Percentiles rank a stretch among this genome's conserved stretches.
phyloP scores from a whole-genome alignment of 2,329 filamentous ascomycete genomes.

The Aspergillus carbonarius region DNA sequence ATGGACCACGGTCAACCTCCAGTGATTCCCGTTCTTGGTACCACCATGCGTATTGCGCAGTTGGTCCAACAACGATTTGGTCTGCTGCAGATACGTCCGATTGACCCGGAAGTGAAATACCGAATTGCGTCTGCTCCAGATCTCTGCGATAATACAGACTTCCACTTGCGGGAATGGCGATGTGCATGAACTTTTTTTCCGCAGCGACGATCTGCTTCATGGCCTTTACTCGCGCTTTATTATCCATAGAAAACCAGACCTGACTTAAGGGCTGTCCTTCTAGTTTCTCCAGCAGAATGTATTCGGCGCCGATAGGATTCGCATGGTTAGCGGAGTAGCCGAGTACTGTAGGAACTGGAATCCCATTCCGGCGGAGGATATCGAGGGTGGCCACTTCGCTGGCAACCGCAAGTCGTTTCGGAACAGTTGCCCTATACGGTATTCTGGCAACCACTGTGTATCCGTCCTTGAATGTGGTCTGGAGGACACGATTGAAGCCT shows the following conservation, averaged over 20 bases:
- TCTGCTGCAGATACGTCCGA: constrained; percentile 5
- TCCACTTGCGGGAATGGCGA: constrained; percentile 26
- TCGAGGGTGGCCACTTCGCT: constrained; percentile 42
- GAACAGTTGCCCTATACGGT: constrained; percentile 33
- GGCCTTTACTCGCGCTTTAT: constrained; percentile 21
- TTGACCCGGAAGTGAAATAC: background rate
- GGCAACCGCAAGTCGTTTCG: constrained; percentile 31
- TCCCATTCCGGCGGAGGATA: constrained; percentile 29
- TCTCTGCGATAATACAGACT: constrained; percentile 29
- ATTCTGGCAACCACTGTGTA: constrained; percentile 32
- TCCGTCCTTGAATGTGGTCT: constrained; percentile 32
- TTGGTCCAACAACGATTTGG: constrained; percentile 25
- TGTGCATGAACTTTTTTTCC: constrained; percentile 22
- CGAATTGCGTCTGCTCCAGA: constrained; percentile 8
- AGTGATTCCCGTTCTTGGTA: constrained; percentile 21
- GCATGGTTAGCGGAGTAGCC: constrained; percentile 32
- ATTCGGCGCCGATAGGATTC: constrained; percentile 41
- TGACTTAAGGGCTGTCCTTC: constrained; percentile 32
- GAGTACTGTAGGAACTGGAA: constrained; percentile 41
- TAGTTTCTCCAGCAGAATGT: constrained; percentile 39
- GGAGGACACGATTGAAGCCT: constrained; percentile 39
- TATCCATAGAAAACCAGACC: constrained; percentile 30
- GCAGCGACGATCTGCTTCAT: constrained; percentile 26
- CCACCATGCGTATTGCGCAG: constrained; percentile 26
- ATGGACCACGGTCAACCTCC: constrained; percentile 25